A percentile compares a stretch with the other conserved stretches of the same genome.
Evolutionary conservation across 2,329 filamentous ascomycete species (phyloP).

Genomic region (Nothophaeocryptopus gaeumannii): DNA sequence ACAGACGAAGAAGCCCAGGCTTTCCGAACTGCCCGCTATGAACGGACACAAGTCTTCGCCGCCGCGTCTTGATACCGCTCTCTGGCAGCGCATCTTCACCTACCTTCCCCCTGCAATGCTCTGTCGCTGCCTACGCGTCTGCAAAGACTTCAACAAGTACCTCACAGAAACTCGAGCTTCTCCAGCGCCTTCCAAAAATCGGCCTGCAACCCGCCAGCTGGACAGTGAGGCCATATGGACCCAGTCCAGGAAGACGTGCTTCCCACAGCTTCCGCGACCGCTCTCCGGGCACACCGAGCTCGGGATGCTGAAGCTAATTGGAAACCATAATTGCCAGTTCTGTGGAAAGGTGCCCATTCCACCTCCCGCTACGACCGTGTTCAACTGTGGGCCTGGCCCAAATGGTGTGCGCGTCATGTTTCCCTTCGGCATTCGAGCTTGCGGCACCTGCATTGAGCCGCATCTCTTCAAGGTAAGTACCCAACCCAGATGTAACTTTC

Average conservation of each 20-base stretch:
- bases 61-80: constrained; percentile 20
- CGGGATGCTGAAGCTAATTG: constrained; percentile 72
- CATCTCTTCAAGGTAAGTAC: constrained; percentile 63
- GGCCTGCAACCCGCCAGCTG: constrained; percentile 33
- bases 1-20: constrained; percentile 25
- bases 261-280: constrained; percentile 67
- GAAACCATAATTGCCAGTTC: constrained; percentile 63
- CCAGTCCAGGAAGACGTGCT: constrained; percentile 62
- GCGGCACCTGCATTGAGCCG: constrained; percentile 62
- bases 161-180: constrained; percentile 25
- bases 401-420: constrained; percentile 64
- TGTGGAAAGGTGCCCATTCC: constrained; percentile 52
- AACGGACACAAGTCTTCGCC: no score
- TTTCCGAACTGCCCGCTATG: constrained; percentile 7
- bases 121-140: constrained; percentile 32
- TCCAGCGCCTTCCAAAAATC: constrained; percentile 12
- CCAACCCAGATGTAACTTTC: not conserved
- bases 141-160: constrained; percentile 28
- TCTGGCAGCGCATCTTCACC: constrained; percentile 36
- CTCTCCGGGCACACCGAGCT: constrained; percentile 64
- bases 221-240: constrained; percentile 69
- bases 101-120: constrained; percentile 34
- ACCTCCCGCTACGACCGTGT: constrained; percentile 40
- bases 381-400: constrained; percentile 61
- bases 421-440: constrained; percentile 66